Evolutionary conservation across 2,329 filamentous ascomycete species (phyloP), one percentile per base, ranked within the genome.

Genomic region (Cryphonectria naterciae): DNA sequence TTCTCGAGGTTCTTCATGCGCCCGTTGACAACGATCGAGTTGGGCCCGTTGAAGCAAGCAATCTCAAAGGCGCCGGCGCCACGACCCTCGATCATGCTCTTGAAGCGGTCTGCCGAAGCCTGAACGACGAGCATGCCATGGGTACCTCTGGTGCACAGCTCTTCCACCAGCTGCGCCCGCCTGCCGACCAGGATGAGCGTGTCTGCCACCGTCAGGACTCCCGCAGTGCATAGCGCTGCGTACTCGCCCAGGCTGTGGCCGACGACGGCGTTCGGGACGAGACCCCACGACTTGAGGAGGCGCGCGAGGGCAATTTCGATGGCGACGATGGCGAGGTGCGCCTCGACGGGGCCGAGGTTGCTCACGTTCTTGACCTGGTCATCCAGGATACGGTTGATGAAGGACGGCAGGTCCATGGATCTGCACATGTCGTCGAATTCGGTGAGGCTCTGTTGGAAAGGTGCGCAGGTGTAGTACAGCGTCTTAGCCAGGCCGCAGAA

Each of bases 41-140:
- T 84, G 0, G 90, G 89, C 0, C 91, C 89, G 75, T 97, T 97
- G 78, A 93, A 86, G 82, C 93, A 96, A 19, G 93, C 91, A 46
- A 88, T 75, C 63, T 86, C 85, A 17, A 39, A 68, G 10, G 4
- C 68, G 85, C 78, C 60, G 80, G 83, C 71, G 89, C 87, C 8
- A 85, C 82, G 41, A 1, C 7, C n/a, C 35, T 62, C 88, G 84
- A 19, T 84, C 81, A 1, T 81, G 80, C 80, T 7, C 54, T 28
- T 46, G 7, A 22, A 37, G 11, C 41, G 28, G 11, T 41, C 64
- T 39, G 25, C 54, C 32, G 25, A 43, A 5, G 54, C 84, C 72
- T 83, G 81, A n/a, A 85, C 80, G 35, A 84, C 83, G 67, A 86
- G 76, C 85, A 87, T 88, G 43, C 85, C 85, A 75, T 94, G 91